Evolutionary conservation across 176 grass and related monocot genomes (phyloP).

Genomic region (Echinochloa phyllopogon): DNA sequence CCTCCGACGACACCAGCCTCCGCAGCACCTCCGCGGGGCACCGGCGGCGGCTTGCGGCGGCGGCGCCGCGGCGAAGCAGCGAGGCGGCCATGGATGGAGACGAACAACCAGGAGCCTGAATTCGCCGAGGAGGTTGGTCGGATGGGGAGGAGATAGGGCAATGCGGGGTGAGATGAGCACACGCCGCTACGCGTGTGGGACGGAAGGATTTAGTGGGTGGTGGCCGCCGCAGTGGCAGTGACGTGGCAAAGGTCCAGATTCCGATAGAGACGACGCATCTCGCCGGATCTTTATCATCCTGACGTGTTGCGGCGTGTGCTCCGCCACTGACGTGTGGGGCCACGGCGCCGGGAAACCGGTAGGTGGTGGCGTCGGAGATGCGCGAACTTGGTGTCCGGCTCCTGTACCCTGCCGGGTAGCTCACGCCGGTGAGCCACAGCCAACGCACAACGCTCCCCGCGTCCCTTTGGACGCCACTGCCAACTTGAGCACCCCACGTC

Average conservation of each 20-base stretch:
- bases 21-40: conserved; percentile 25
- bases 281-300: background rate
- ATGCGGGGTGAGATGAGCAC: conserved; percentile 15
- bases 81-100: conserved; percentile 43
- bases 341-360: too few species aligned
- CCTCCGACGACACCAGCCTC: conserved; percentile 54
- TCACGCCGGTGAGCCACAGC: too few species aligned
- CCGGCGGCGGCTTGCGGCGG: conserved; percentile 3
- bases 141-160: background rate
- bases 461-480: too few species aligned
- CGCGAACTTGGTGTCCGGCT: too few species aligned
- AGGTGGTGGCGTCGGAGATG: background rate
- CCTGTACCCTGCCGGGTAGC: too few species aligned
- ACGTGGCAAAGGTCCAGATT: conserved; percentile 43
- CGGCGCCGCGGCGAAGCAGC: conserved; percentile 35
- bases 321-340: background rate
- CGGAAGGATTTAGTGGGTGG: conserved; percentile 8
- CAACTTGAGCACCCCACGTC: too few species aligned
- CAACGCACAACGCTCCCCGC: too few species aligned
- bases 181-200: background rate
- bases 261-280: conserved; percentile 25
- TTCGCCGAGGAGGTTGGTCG: background rate
- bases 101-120: background rate
- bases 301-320: background rate
- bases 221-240: conserved; percentile 34